These are phyloP conservation scores for Didymella lethalis DNA, from an alignment of 2,329 filamentous ascomycete species.

Conservation along the genomic window DNA sequence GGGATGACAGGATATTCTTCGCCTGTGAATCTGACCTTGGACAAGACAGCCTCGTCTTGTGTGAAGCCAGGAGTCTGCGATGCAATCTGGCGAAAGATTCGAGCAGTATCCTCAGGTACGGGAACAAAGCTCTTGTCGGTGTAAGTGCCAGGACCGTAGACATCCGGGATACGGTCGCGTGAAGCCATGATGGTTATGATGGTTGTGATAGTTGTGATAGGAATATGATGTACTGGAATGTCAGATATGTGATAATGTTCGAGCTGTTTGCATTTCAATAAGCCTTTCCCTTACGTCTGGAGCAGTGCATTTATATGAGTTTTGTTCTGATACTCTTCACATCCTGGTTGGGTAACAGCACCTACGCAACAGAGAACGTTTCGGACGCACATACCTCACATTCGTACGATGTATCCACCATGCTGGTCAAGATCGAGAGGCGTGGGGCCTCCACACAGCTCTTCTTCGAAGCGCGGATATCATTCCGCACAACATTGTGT, in stretches of 20 bases:
- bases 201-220: neutral
- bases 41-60: slow-evolving; percentile 42
- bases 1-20: slow-evolving; percentile 53
- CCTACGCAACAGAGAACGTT: neutral
- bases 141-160: slow-evolving; percentile 54
- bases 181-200: slow-evolving; percentile 16
- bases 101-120: slow-evolving; percentile 49
- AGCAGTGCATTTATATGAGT: slow-evolving; percentile 2
- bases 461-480: slow-evolving; percentile 6
- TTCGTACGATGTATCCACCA: slow-evolving; percentile 16
- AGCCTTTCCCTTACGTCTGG: neutral
- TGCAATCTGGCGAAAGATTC: slow-evolving; percentile 52
- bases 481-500: slow-evolving; percentile 13
- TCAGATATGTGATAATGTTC: neutral
- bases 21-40: slow-evolving; percentile 53
- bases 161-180: slow-evolving; percentile 12
- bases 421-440: neutral
- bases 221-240: neutral
- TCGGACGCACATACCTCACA: neutral
- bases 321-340: neutral
- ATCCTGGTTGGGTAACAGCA: slow-evolving; percentile 1
- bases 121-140: slow-evolving; percentile 51
- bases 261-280: neutral
- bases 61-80: slow-evolving; percentile 53
- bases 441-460: slow-evolving; percentile 10